Evolutionary conservation across 2,329 filamentous ascomycete genomes (phyloP).

Genomic region (Neonectria punicea): DNA sequence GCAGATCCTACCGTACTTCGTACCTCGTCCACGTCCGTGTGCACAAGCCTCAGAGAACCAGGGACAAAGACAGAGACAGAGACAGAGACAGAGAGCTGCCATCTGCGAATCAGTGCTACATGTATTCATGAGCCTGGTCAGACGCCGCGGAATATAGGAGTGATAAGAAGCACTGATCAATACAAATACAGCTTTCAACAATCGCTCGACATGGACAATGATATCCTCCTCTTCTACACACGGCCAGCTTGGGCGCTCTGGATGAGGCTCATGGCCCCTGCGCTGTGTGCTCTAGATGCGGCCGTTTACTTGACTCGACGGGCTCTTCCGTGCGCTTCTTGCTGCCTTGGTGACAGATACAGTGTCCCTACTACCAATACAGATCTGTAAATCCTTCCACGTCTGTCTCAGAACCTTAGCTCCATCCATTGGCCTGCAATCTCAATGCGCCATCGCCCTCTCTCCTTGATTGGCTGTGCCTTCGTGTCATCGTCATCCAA

Average conservation of each 20-base stretch:
- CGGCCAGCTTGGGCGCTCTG: neutral
- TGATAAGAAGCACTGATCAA: neutral
- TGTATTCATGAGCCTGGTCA: neutral
- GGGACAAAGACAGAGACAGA: too few relatives aligned
- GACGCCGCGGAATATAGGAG: neutral
- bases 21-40: too few relatives aligned
- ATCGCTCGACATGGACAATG: neutral
- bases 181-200: too few relatives aligned
- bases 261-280: neutral
- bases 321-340: neutral
- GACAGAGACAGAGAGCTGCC: neutral
- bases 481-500: neutral
- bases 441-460: conserved; percentile 7
- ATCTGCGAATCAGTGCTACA: neutral
- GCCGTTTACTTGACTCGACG: conserved; percentile 4
- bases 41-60: too few relatives aligned
- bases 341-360: neutral
- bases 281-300: neutral
- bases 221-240: neutral
- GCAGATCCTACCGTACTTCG: neutral
- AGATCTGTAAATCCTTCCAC: neutral
- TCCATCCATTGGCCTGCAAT: conserved; percentile 11
- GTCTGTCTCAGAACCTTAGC: neutral
- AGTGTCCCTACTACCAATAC: neutral
- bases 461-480: conserved; percentile 8